Evolutionary conservation across 169 alveolate species (phyloP), one percentile per base, ranked within the genome.

Genomic region (Plasmodium gonderi): DNA sequence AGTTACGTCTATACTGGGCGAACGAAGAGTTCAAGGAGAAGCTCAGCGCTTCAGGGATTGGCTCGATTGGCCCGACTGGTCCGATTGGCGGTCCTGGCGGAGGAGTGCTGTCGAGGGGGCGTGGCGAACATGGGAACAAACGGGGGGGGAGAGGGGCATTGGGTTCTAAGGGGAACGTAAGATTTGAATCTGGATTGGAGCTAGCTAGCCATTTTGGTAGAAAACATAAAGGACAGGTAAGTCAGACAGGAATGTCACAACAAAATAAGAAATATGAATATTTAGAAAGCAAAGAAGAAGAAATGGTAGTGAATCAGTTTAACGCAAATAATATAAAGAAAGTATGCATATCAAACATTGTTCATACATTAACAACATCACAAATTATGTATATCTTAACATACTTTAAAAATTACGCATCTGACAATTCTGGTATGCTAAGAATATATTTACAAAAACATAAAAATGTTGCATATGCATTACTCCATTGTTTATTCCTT

Each of bases 1-100:
- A 94, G 47, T 77, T 94, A 31, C 82, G 92, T 5, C 80, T 94
- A 23, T 94, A 83, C 74, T 94, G 96, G 96, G 95, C 96, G 38
- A 94, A 91, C 38, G 95, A 91, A 11, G 96, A 94, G 54, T 89
- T 69, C 80, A 91, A 80, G 76, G 94, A 94, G 60, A 94, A 85
- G 17, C 20, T 47, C 31, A 31, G 33, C 29, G 72, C 60, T n/a
- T 69, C 44, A 0, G 54, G 90, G 31, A 40, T 79, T 80, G 77
- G 77, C 31, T 72, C 74, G 64, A 77, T 77, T 75, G 91, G 77
- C 17, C 65, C 49, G 67, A 65, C 38, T 40, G 90, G 67, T n/a
- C 5, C 92, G 31, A 14, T 54, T 44, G 65, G 47, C 33, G 47
- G 64, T 17, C 54, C 81, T 6, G 44, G 44, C 47, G 72, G 60